phyloP scores from a whole-genome alignment of 2,329 filamentous ascomycete genomes.

The Sporothrix variecibatus region DNA sequence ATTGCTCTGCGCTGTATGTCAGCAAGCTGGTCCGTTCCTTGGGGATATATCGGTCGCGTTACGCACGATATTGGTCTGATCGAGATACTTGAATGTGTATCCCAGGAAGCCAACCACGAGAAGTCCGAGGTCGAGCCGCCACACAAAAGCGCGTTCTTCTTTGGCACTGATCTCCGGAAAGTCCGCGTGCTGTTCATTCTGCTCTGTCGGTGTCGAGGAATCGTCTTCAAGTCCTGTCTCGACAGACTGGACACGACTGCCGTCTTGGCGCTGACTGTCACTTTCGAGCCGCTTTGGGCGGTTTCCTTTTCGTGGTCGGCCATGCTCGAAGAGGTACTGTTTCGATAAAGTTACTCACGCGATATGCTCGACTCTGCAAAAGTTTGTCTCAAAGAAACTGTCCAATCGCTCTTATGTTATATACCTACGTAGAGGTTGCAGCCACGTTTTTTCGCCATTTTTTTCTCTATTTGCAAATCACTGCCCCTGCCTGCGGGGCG shows the following conservation, averaged over 20 bases:
- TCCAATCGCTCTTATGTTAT: neutral
- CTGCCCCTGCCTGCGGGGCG: neutral
- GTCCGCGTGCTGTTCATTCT: neutral
- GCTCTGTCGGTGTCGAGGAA: neutral
- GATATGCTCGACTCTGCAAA: no score
- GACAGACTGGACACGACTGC: neutral
- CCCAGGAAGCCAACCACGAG: conserved; percentile 43
- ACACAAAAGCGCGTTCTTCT: conserved; percentile 9
- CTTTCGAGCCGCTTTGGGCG: neutral
- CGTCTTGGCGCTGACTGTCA: neutral
- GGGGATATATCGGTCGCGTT: neutral
- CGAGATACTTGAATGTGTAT: conserved; percentile 48
- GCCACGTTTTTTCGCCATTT: neutral
- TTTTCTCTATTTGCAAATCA: neutral
- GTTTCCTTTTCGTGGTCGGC: neutral
- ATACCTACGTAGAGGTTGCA: neutral
- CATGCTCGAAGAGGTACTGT: neutral
- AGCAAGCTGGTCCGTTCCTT: neutral
- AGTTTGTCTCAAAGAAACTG: no score
- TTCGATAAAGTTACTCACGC: neutral
- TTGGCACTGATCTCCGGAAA: neutral
- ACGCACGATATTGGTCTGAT: conserved; percentile 41
- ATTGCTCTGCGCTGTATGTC: conserved; percentile 36
- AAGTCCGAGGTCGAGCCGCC: conserved; percentile 29
- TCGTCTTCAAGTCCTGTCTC: neutral